A percentile compares a stretch with the other conserved stretches of the same genome.
Evolutionary conservation across 2,329 filamentous ascomycete species (phyloP).

Genomic region (Helotiales sp.): DNA sequence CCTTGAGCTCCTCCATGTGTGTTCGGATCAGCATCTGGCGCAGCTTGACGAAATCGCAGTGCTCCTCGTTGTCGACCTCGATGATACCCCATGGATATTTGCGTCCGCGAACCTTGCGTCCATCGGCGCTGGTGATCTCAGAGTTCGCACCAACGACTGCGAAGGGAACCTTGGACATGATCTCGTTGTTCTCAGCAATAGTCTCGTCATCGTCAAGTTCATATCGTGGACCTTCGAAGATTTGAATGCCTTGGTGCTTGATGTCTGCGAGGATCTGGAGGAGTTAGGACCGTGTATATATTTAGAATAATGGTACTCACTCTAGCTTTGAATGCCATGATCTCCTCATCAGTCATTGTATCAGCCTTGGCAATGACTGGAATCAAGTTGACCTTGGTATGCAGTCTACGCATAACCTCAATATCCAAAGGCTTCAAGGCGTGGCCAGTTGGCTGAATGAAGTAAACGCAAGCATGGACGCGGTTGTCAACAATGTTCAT

Average conservation of each 20-base stretch:
- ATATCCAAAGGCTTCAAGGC: constrained; percentile 98
- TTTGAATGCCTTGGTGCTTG: constrained; percentile 95
- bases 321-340: constrained; percentile 90
- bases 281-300: constrained; percentile 14
- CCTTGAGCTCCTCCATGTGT: constrained; percentile 99
- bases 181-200: constrained; percentile 99
- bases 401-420: constrained; percentile 97
- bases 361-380: constrained; percentile 99
- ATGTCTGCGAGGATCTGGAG: constrained; percentile 94
- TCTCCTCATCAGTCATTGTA: constrained; percentile 96
- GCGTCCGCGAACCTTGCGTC: constrained; percentile 93
- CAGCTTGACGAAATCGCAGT: constrained; percentile 99
- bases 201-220: constrained; percentile 99
- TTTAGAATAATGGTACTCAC: constrained; percentile 56
- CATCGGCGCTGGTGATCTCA: constrained; percentile 88
- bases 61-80: constrained; percentile 99
- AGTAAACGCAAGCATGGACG: constrained; percentile 98
- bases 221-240: constrained; percentile 97
- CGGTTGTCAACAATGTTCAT: constrained; percentile 99
- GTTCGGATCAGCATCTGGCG: constrained; percentile 99
- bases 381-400: constrained; percentile 99
- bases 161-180: constrained; percentile 99
- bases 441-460: constrained; percentile 98
- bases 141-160: constrained; percentile 96
- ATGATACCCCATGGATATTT: constrained; percentile 98